These are phyloP conservation scores for Bipolaris cookei DNA, from an alignment of 2,329 filamentous ascomycete genomes.

Conservation along the genomic window DNA sequence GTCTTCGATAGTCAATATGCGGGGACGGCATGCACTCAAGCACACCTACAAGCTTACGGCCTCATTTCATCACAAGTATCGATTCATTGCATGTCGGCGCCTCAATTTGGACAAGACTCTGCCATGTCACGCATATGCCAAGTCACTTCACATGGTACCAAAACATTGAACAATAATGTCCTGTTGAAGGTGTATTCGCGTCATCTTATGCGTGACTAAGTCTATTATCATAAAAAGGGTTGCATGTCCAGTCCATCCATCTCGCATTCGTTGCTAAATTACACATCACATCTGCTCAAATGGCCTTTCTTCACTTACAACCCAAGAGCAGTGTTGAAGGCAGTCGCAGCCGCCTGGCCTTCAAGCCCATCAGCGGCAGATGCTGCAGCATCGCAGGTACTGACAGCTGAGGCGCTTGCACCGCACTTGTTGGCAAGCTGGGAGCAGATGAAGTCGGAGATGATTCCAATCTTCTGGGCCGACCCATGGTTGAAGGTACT, in stretches of 20 bases:
- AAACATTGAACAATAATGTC: background rate
- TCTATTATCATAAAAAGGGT: background rate
- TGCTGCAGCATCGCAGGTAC: constrained; percentile 30
- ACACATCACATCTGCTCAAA: background rate
- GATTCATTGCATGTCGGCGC: background rate
- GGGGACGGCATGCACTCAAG: background rate
- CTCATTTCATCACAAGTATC: background rate
- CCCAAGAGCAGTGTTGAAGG: constrained; percentile 39
- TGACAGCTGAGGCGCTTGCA: constrained; percentile 27
- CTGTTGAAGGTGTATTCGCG: background rate
- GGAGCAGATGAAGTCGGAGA: constrained; percentile 58
- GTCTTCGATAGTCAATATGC: constrained; percentile 2
- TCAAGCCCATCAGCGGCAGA: constrained; percentile 25
- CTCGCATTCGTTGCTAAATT: background rate
- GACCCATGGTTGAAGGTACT: constrained; percentile 60
- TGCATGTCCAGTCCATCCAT: background rate
- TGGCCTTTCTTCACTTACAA: constrained; percentile 14
- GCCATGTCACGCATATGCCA: background rate
- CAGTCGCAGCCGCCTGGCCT: constrained; percentile 38
- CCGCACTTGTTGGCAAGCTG: constrained; percentile 47
- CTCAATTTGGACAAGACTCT: background rate
- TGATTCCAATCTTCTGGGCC: constrained; percentile 56
- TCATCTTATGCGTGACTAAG: background rate
- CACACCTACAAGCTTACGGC: background rate
- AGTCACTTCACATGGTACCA: background rate